These are phyloP conservation scores for Ramalina peruviana DNA, from an alignment of 495 filamentous ascomycete species.

Conservation along the genomic window DNA sequence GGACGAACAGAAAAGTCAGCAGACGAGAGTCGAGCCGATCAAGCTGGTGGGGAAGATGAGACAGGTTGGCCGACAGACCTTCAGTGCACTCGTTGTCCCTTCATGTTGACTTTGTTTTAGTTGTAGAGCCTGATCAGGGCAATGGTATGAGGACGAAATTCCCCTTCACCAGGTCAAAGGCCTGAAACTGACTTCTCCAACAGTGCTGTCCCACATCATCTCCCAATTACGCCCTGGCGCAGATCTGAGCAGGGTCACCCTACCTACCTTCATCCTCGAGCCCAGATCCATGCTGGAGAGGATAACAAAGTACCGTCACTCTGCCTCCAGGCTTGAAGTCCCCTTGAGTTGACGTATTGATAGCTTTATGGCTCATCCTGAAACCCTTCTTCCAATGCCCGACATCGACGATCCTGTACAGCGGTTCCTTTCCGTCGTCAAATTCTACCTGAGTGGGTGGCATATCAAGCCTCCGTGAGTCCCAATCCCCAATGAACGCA, in stretches of 20 bases:
- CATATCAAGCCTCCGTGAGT: conserved; percentile 94
- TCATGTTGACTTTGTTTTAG: conserved; percentile 2
- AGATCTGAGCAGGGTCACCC: conserved; percentile 82
- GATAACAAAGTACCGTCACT: conserved; percentile 72
- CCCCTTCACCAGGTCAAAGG: neutral
- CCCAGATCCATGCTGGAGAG: conserved; percentile 95
- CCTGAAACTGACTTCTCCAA: neutral
- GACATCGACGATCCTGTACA: conserved; percentile 78
- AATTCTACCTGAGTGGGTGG: conserved; percentile 97
- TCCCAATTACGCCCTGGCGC: conserved; percentile 91
- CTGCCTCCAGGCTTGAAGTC: neutral
- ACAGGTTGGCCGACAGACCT: conserved; percentile 29
- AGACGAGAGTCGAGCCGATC: conserved; percentile 32
- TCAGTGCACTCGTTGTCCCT: neutral
- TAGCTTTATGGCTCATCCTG: conserved; percentile 99
- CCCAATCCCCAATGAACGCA: neutral
- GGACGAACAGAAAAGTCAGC: conserved; percentile 20
- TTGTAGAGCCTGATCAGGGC: conserved; percentile 32
- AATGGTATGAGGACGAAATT: conserved; percentile 32
- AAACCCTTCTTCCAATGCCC: conserved; percentile 80
- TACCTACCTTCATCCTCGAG: conserved; percentile 97
- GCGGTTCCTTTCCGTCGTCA: conserved; percentile 86
- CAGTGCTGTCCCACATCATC: conserved; percentile 90
- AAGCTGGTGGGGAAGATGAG: conserved; percentile 50
- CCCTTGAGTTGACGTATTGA: neutral